These are phyloP conservation scores for Ambrosiella xylebori DNA, from an alignment of 2,329 filamentous ascomycete genomes.

Conservation along the genomic window DNA sequence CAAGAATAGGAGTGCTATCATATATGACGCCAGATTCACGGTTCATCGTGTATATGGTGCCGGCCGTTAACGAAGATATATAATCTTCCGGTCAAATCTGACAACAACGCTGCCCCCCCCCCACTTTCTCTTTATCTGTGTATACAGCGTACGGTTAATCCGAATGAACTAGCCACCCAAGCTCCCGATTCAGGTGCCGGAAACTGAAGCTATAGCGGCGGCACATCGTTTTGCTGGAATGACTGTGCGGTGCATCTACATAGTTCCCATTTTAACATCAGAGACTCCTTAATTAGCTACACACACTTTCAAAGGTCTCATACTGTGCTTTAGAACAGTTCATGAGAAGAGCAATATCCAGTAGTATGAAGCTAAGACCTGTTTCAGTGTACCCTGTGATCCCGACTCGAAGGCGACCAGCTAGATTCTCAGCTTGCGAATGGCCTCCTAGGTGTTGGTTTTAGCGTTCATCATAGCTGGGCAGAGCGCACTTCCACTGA, in stretches of 20 bases:
- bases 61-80: no score
- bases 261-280: not conserved
- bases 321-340: no score
- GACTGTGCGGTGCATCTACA: not conserved
- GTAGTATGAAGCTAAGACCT: not conserved
- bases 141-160: not conserved
- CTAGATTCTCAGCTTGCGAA: not conserved
- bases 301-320: no score
- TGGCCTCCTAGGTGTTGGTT: no score
- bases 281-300: not conserved
- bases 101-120: no score
- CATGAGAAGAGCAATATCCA: not conserved
- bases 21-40: no score
- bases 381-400: not conserved
- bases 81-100: no score
- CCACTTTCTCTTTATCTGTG: no score
- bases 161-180: not conserved
- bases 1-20: no score
- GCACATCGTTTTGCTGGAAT: not conserved
- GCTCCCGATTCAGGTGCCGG: not conserved
- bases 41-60: no score
- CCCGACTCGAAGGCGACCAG: not conserved
- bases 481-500: no score
- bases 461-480: no score
- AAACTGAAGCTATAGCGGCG: not conserved